Percentiles rank a stretch among this genome's conserved stretches.
These are phyloP conservation scores for Pichia sp. DNA, from an alignment of 1,139 yeast genomes.

Conservation along the genomic window DNA sequence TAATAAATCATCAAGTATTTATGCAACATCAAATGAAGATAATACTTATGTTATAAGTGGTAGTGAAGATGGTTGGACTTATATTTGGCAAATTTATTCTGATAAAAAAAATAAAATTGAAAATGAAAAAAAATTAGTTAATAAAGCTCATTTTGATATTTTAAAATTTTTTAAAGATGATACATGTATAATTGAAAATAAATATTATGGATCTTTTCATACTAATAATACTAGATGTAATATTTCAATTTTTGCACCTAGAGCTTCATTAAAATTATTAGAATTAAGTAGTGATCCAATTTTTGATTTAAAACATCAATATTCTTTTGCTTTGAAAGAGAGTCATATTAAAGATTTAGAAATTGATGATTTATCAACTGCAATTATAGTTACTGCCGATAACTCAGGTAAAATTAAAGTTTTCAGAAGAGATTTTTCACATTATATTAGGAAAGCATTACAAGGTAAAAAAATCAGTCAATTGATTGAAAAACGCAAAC, in stretches of 20 bases:
- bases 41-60: conserved; percentile 47
- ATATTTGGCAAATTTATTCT: conserved; percentile 49
- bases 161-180: conserved; percentile 31
- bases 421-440: conserved; percentile 72
- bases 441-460: conserved; percentile 31
- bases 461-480: conserved; percentile 9
- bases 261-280: conserved; percentile 55
- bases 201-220: conserved; percentile 61
- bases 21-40: conserved; percentile 59
- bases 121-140: conserved; percentile 12
- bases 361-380: conserved; percentile 34
- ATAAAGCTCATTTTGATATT: conserved; percentile 27
- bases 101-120: conserved; percentile 11
- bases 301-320: conserved; percentile 49
- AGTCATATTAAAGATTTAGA: conserved; percentile 19
- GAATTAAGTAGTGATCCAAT: conserved; percentile 74
- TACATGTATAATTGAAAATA: conserved; percentile 35
- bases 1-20: conserved; percentile 65
- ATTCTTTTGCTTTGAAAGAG: conserved; percentile 16
- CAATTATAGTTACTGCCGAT: conserved; percentile 72
- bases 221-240: conserved; percentile 73
- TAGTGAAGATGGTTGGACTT: conserved; percentile 65
- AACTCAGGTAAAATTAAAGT: conserved; percentile 66
- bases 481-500: conserved; percentile 5
- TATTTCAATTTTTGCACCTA: conserved; percentile 74